Evolutionary conservation across 2,329 filamentous ascomycete species (phyloP).

Genomic region (Lasiodiplodia sp.): DNA sequence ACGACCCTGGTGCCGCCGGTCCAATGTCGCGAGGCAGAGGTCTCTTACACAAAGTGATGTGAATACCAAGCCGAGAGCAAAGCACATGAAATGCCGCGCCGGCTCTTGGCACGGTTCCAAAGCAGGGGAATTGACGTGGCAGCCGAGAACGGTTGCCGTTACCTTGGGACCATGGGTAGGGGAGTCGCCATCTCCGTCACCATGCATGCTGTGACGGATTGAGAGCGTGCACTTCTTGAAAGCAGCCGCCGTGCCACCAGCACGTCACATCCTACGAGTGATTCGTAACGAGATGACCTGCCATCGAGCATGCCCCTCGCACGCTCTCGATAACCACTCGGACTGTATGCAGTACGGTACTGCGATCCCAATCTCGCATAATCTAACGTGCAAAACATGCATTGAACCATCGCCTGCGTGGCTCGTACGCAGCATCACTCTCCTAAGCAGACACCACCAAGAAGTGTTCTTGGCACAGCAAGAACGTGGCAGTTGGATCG

Average conservation of each 20-base stretch:
- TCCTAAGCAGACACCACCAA: too few relatives aligned
- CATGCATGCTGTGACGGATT: neutral
- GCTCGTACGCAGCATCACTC: too few relatives aligned
- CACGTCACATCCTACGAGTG: neutral
- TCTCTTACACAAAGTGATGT: neutral
- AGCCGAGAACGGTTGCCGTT: conserved; percentile 1
- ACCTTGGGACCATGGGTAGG: neutral
- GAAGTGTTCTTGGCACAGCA: too few relatives aligned
- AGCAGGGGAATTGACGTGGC: neutral
- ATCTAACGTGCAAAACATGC: neutral
- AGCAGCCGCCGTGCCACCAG: neutral
- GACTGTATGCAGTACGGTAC: neutral
- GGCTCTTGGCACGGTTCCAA: conserved; percentile 2
- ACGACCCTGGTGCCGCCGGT: neutral
- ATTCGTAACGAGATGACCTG: neutral
- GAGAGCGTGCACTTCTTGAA: neutral
- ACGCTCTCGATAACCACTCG: neutral
- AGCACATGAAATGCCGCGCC: neutral
- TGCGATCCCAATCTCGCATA: neutral
- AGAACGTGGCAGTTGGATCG: too few relatives aligned
- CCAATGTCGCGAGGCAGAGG: neutral
- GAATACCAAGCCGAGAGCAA: neutral
- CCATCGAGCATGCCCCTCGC: neutral
- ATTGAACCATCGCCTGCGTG: too few relatives aligned
- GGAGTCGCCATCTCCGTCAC: neutral